Evolutionary conservation across 148 eudicot species (phyloP), one percentile per base, ranked within the genome.

Genomic region (Chenopodium quinoa): DNA sequence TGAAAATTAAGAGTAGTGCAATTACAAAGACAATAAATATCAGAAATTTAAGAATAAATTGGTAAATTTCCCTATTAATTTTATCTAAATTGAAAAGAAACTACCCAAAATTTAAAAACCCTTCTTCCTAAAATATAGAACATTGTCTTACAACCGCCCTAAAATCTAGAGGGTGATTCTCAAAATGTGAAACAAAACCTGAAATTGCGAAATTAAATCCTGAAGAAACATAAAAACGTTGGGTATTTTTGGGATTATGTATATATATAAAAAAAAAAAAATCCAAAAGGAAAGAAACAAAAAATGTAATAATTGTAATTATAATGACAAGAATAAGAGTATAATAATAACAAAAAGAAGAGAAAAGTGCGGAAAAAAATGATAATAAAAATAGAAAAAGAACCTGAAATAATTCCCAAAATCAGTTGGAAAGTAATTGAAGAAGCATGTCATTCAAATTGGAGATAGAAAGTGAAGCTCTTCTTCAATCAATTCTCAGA

Each of bases 211-310:
- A 48, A 73, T 44, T 11, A 14, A 47, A 47, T 31, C 52, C 1
- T 0, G 19, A 20, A 73, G 1, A 47, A 73, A n/a, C 32, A 46
- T n/a, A 47, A 47, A 73, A 48, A 47, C 23, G 32, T 73, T n/a
- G 56, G 11, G 12, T 40, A 10, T 71, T 71, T 44, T 52, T 71
- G 23, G 75, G 27, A 69, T 40, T 71, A 40, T 34, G 19, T 40
- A 40, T 71, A 17, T 50, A 14, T 4, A 2, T 46, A 12, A 47
- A 62, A 62, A 47, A 1, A 1, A 74, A 74, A 0, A 37, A 37
- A 40, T 40, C 44, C 77, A 74, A 74, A 48, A 74, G 63, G 63
- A 74, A 50, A 74, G 63, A 74, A 50, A 74, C 77, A 74, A 74
- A 74, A 37, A 72, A 72, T 1, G 23, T 7, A 74, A 50, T 74